Conservation (phyloP, 306 rosid genomes). For the Rosa chinensis region DNA sequence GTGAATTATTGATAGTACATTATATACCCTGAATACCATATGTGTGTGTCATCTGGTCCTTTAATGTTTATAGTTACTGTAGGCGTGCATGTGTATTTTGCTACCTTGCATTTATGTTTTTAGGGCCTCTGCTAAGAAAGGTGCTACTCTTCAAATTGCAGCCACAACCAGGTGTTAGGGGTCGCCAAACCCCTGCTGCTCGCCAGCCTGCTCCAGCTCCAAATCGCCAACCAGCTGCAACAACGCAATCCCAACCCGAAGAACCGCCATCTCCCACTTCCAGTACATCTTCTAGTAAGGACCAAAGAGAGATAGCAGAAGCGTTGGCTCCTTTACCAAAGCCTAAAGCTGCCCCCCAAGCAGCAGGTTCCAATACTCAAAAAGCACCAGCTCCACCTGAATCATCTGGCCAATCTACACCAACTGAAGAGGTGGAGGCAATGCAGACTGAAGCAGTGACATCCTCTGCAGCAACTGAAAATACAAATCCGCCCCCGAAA, state of each 20-base stretch:
- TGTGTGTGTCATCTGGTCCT: not conserved
- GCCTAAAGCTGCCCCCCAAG: constrained; percentile 23
- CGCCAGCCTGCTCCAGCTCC: constrained; percentile 39
- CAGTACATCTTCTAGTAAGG: constrained; percentile 36
- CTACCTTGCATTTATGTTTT: constrained; percentile 6
- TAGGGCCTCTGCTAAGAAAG: constrained; percentile 1
- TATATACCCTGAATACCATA: not conserved
- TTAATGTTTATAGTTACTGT: not conserved
- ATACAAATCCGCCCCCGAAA: constrained; percentile 5
- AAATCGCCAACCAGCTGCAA: constrained; percentile 30
- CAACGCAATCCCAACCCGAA: constrained; percentile 18
- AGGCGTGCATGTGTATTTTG: not conserved
- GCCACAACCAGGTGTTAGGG: constrained; percentile 47
- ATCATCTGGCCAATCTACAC: constrained; percentile 21
- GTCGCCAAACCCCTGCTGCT: constrained; percentile 27
- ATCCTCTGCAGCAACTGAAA: constrained; percentile 27
- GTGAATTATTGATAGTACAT: not conserved
- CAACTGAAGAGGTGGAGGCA: constrained; percentile 25
- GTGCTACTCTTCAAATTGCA: constrained; percentile 29
- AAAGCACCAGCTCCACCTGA: constrained; percentile 21
- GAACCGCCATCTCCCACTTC: constrained; percentile 41
- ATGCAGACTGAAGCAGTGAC: constrained; percentile 29
- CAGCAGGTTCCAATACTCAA: constrained; percentile 8
- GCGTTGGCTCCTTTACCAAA: constrained; percentile 26
- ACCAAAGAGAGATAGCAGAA: constrained; percentile 38